phyloP scores from a whole-genome alignment of 768 basidiomycete species.

The Rhizopogon rudus region DNA sequence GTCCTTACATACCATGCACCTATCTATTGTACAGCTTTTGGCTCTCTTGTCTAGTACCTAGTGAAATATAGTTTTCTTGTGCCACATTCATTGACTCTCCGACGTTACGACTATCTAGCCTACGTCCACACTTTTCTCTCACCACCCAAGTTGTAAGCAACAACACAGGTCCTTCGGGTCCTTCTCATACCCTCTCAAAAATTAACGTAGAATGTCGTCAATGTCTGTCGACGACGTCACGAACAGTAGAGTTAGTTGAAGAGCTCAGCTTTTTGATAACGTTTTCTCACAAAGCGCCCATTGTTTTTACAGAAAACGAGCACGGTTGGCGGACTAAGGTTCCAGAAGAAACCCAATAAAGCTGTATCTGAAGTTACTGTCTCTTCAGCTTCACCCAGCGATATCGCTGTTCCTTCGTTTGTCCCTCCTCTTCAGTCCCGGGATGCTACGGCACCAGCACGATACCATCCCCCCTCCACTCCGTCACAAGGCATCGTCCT shows the following conservation, averaged over 20 bases:
- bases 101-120: slow-evolving; percentile 35
- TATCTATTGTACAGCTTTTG: slow-evolving; percentile 16
- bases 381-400: slow-evolving; percentile 56
- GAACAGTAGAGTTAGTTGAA: slow-evolving; percentile 45
- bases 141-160: slow-evolving; percentile 17
- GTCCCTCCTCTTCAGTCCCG: slow-evolving; percentile 63
- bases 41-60: slow-evolving; percentile 28
- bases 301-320: slow-evolving; percentile 30
- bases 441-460: slow-evolving; percentile 66
- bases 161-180: slow-evolving; percentile 2
- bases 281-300: slow-evolving; percentile 31
- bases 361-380: slow-evolving; percentile 21
- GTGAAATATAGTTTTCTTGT: slow-evolving; percentile 34
- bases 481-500: slow-evolving; percentile 55
- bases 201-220: slow-evolving; percentile 12
- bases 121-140: slow-evolving; percentile 12
- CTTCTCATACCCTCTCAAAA: not conserved
- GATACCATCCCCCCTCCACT: slow-evolving; percentile 47
- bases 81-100: slow-evolving; percentile 53
- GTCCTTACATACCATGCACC: slow-evolving; percentile 3
- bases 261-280: slow-evolving; percentile 17
- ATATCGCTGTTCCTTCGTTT: slow-evolving; percentile 45
- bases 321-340: slow-evolving; percentile 40
- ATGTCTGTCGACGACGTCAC: slow-evolving; percentile 48
- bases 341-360: slow-evolving; percentile 37